Evolutionary conservation across 2,329 filamentous ascomycete genomes (phyloP).

Genomic region (Colletotrichum musicola): DNA sequence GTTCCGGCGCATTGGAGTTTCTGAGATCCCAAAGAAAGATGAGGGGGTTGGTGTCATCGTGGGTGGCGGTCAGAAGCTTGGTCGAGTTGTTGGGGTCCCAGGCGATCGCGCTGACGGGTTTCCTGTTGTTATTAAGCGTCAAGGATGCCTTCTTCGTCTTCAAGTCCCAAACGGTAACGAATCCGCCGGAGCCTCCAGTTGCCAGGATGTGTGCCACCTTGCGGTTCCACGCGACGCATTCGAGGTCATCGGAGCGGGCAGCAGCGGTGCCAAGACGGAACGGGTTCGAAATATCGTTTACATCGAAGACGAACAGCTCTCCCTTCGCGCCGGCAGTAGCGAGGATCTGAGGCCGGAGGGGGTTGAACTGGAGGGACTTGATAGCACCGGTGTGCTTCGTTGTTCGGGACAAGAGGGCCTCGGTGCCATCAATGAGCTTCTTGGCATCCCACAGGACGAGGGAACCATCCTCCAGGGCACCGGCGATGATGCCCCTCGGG

Average conservation of each 20-base stretch:
- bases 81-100: conserved; percentile 98
- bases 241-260: conserved; percentile 92
- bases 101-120: conserved; percentile 93
- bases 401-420: conserved; percentile 84
- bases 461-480: conserved; percentile 93
- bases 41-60: conserved; percentile 87
- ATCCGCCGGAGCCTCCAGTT: conserved; percentile 91
- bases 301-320: conserved; percentile 94
- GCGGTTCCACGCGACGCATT: conserved; percentile 98
- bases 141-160: conserved; percentile 98
- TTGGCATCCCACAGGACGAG: conserved; percentile 94
- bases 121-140: conserved; percentile 94
- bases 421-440: conserved; percentile 68
- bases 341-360: conserved; percentile 88
- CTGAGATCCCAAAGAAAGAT: conserved; percentile 95
- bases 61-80: conserved; percentile 91
- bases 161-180: conserved; percentile 98
- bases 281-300: conserved; percentile 89
- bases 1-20: conserved; percentile 95
- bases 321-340: conserved; percentile 95
- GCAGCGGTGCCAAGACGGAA: conserved; percentile 90
- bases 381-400: conserved; percentile 93
- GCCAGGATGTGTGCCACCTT: conserved; percentile 97
- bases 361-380: conserved; percentile 97
- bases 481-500: conserved; percentile 90